Percentiles rank a stretch among this genome's conserved stretches.
Evolutionary conservation across 805 yeast species (phyloP).

Genomic region (Starmera quercuum): DNA sequence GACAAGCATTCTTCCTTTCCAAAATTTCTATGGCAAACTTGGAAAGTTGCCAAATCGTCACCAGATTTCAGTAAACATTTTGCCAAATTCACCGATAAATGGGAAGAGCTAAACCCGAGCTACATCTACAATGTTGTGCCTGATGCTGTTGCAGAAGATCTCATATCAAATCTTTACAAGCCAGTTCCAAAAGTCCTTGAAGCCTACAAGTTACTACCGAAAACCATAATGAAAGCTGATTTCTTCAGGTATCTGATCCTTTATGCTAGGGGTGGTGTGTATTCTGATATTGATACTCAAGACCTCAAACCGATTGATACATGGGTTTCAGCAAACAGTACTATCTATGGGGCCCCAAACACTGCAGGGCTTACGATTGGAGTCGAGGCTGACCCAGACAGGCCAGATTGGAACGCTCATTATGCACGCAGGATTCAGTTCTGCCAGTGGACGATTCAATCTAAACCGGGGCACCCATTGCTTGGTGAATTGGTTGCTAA

Average conservation of each 20-base stretch:
- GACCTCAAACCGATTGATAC: slow-evolving; percentile 60
- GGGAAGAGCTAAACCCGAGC: slow-evolving; percentile 58
- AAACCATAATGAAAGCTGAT: slow-evolving; percentile 80
- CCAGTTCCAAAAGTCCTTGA: slow-evolving; percentile 69
- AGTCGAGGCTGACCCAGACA: slow-evolving; percentile 94
- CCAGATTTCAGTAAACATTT: slow-evolving; percentile 48
- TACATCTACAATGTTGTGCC: slow-evolving; percentile 67
- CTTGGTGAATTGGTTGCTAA: slow-evolving; percentile 71
- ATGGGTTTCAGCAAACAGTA: slow-evolving; percentile 58
- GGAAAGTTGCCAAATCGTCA: slow-evolving; percentile 67
- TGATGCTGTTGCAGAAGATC: slow-evolving; percentile 56
- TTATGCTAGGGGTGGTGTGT: slow-evolving; percentile 88
- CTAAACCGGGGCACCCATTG: slow-evolving; percentile 87
- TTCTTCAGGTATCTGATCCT: slow-evolving; percentile 84
- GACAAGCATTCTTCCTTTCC: slow-evolving; percentile 59
- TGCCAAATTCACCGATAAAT: slow-evolving; percentile 42
- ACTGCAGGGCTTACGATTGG: slow-evolving; percentile 80
- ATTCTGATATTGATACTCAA: slow-evolving; percentile 84
- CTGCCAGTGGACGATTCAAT: slow-evolving; percentile 94
- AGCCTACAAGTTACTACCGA: slow-evolving; percentile 76
- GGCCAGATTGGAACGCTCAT: slow-evolving; percentile 91
- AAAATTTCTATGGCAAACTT: slow-evolving; percentile 85
- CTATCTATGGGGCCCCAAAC: slow-evolving; percentile 10
- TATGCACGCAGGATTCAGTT: slow-evolving; percentile 90
- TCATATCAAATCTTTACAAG: slow-evolving; percentile 48